Conservation (phyloP, 139 green algal species). For the Tetraselmis chui region DNA sequence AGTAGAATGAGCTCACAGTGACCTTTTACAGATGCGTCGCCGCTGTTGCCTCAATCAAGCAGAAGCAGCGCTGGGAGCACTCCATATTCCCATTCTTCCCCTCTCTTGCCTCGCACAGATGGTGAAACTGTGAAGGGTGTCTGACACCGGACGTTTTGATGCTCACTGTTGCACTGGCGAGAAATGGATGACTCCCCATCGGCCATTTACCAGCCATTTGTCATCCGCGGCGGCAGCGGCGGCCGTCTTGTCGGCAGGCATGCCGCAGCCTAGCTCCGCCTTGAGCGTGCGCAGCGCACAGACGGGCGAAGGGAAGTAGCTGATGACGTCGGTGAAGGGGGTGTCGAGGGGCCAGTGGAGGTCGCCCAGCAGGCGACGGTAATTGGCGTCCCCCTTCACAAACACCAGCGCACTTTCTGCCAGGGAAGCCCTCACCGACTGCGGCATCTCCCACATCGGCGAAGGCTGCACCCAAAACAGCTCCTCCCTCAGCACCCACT, state of each 20-base stretch:
- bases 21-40: too few species aligned
- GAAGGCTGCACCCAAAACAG: conserved; percentile 24
- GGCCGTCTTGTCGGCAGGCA: conserved; percentile 3
- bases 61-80: too few species aligned
- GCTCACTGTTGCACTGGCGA: neutral
- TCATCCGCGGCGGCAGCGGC: neutral
- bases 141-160: too few species aligned
- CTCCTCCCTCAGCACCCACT: conserved; percentile 23
- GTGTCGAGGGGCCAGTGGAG: conserved; percentile 9
- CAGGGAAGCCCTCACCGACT: conserved; percentile 1
- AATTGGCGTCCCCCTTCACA: conserved; percentile 38
- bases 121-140: too few species aligned
- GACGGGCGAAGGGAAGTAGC: conserved; percentile 23
- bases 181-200: conserved; percentile 20
- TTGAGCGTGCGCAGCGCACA: conserved; percentile 31
- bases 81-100: too few species aligned
- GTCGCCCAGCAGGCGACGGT: conserved; percentile 28
- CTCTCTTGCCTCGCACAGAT: too few species aligned
- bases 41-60: too few species aligned
- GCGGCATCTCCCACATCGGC: conserved; percentile 29
- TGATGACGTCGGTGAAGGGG: conserved; percentile 17
- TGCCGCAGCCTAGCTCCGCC: conserved; percentile 36
- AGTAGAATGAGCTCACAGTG: too few species aligned
- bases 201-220: conserved; percentile 17
- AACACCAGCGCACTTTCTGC: neutral